Base-by-base conservation (phyloP, 345 rosid genomes). In the Corchorus capsularis region DNA sequence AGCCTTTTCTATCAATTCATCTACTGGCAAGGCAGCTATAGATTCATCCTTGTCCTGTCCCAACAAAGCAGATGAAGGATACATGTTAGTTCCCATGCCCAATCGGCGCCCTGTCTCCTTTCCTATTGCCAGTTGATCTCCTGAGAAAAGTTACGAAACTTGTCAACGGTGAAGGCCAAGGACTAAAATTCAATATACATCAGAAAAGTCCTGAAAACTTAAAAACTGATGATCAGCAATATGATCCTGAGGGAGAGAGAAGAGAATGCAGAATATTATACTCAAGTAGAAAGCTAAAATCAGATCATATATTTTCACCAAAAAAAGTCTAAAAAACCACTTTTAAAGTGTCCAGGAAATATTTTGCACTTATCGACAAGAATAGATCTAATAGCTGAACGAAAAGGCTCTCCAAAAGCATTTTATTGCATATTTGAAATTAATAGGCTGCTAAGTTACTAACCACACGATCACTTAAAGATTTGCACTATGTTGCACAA, bases 31-130 rank as follows among this genome's bases (percentile, higher is more conserved):
- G 63, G 96, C 90, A 73, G 73, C 97, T 49, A 96, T 91, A 17
- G 99, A 93, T 84, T 93, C 98, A 78, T 92, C 98, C 82, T 95
- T 95, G 84, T 91, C 82, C 77, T 96, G 98, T 73, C 99, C 98
- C 52, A 96, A 86, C 82, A 96, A 84, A 75, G 98, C 93, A 77
- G 99, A 93, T 27, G 99, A 88, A 63, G 99, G 98, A 77, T 93
- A 96, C 99, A 96, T 96, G 89, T 96, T 96, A 57, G 99, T 96
- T 76, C 99, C 99, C 99, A 96, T 93, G 63, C 99, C 99, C 83
- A 96, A 78, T 75, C 99, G 93, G 4, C 98, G 97, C 46, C 98
- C 99, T 2, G 97, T 96, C 85, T 96, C 99, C 85, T 93, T 96
- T 69, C 93, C 99, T 37, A 96, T 96, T 61, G 98, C 99, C 82